Base-by-base conservation (phyloP, 179 eudicot species). In the Beta macrorhiza region DNA sequence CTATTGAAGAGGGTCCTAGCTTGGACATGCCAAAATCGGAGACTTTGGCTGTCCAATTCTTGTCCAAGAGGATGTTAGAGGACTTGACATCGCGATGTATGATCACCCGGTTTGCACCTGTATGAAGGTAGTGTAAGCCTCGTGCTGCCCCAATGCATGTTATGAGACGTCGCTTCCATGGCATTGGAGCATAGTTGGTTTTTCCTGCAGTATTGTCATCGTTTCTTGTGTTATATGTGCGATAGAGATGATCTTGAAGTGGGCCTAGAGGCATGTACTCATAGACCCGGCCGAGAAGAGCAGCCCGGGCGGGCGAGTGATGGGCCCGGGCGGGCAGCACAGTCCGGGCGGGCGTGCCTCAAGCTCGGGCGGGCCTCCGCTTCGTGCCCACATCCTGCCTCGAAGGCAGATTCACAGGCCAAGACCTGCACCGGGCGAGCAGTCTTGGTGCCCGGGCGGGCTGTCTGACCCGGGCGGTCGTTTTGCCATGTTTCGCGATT, bases 11-110 rank as follows among this genome's bases (percentile, higher is more conserved):
- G 32, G 89, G 86, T 2, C 87, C 87, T 9, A 83, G 49, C 57
- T 83, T 85, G 1, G 88, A 87, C 12, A 87, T 80, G 2, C 89
- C 89, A 29, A 87, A 87, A 57, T 87, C 88, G 0, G 85, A 81
- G 32, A 87, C 86, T 80, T 87, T 87, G 22, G 89, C 89, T 0
- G 76, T 79, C 84, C 82, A 83, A 6, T 81, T 81, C 1, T 86
- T 83, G 20, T 86, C 86, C 0, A 86, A 22, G 16, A 86, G 70
- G 25, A 87, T 87, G 72, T 85, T 87, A 10, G 88, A 76, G 12
- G 88, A 81, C 81, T 85, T 87, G 14, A 87, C 88, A 44, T 87
- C 88, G 0, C 88, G 86, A 37, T 87, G 89, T 63, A 87, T 87
- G 61, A 87, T 87, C 17, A 73, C 17, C 55, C 74, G 67, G 22